A percentile compares a stretch with the other conserved stretches of the same genome.
phyloP scores from a whole-genome alignment of 495 filamentous ascomycete genomes.

The Lasiosphaeris hirsuta region DNA sequence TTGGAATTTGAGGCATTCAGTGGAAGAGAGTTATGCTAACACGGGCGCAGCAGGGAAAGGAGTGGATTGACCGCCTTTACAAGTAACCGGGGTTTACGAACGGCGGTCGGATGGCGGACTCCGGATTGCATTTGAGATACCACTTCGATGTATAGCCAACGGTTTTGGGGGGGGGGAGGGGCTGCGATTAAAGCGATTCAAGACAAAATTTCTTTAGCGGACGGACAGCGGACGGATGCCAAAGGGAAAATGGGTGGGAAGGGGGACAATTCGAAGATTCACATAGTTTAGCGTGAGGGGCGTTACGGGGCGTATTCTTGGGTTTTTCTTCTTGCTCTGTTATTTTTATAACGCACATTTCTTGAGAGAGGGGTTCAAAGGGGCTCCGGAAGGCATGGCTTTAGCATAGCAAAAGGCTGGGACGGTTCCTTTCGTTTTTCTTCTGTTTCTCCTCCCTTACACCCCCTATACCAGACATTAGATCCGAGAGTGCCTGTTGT shows the following conservation, averaged over 20 bases:
- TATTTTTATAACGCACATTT: slow-evolving; percentile 2
- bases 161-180: not conserved
- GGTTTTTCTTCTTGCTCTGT: slow-evolving; percentile 2
- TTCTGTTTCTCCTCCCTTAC: not conserved
- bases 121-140: slow-evolving; percentile 2
- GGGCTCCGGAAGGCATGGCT: not conserved
- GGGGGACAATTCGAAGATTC: no score
- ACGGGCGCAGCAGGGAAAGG: slow-evolving; percentile 19
- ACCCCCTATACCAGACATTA: no score
- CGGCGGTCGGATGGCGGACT: not conserved
- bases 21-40: slow-evolving; percentile 12
- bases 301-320: not conserved
- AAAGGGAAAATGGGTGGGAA: no score
- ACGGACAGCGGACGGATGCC: no score
- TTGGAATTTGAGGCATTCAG: slow-evolving; percentile 22
- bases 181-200: not conserved
- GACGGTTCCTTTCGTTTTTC: slow-evolving; percentile 10
- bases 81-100: not conserved
- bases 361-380: not conserved
- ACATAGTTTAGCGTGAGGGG: no score
- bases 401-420: slow-evolving; percentile 22
- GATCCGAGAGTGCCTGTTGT: not conserved
- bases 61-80: slow-evolving; percentile 23
- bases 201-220: no score
- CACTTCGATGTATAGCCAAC: slow-evolving; percentile 4